Conservation (phyloP, 371 early-diverging fungal genomes). For the Choanephora cucurbitarum region DNA sequence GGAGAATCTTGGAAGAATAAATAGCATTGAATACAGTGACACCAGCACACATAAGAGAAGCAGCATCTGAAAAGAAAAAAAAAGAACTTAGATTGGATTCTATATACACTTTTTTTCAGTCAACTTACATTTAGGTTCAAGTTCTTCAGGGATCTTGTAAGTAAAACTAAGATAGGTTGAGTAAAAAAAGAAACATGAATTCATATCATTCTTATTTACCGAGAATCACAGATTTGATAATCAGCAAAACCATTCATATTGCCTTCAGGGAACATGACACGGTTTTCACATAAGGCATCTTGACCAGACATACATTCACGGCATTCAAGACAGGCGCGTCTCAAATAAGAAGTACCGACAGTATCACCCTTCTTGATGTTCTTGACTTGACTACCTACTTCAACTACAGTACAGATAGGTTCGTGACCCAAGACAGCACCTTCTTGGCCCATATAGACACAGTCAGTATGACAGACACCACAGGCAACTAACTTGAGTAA, state of each 20-base stretch:
- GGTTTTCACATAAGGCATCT: constrained; percentile 46
- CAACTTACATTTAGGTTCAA: constrained; percentile 35
- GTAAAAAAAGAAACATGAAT: neutral
- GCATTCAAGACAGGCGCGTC: constrained; percentile 48
- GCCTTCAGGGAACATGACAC: constrained; percentile 52
- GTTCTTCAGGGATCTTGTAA: constrained; percentile 55
- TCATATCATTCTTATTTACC: constrained; percentile 17
- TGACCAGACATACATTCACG: constrained; percentile 43
- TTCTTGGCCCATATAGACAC: constrained; percentile 29
- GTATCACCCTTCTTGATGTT: constrained; percentile 50
- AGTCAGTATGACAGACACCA: constrained; percentile 59
- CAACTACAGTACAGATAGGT: constrained; percentile 47
- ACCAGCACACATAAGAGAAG: constrained; percentile 69
- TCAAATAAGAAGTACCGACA: constrained; percentile 53
- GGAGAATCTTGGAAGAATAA: constrained; percentile 41
- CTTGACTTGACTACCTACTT: constrained; percentile 42
- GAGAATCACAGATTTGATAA: constrained; percentile 47
- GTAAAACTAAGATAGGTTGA: constrained; percentile 42
- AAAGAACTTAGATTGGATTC: neutral
- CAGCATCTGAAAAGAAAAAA: constrained; percentile 34
- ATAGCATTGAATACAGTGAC: constrained; percentile 62
- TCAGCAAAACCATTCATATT: constrained; percentile 48
- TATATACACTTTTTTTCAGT: too few species aligned
- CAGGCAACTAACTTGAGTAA: constrained; percentile 52
- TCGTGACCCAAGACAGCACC: constrained; percentile 53